phyloP scores from a whole-genome alignment of 371 early-diverging fungal species.

The Apophysomyces elegans region DNA sequence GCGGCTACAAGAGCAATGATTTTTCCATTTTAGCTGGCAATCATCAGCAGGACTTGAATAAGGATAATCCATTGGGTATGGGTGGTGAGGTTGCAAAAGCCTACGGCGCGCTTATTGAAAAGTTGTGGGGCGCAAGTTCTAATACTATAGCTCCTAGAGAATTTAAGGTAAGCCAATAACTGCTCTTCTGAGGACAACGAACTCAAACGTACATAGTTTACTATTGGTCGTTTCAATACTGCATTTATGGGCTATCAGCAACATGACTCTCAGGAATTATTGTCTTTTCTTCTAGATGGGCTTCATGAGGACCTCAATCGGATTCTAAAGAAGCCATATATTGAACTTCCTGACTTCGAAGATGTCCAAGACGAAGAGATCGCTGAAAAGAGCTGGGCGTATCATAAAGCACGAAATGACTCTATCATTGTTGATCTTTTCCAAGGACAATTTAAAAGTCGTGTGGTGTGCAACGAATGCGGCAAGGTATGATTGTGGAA shows the following conservation, averaged over 20 bases:
- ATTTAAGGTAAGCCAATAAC: slow-evolving; percentile 55
- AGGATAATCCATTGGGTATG: slow-evolving; percentile 64
- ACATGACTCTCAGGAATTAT: slow-evolving; percentile 53
- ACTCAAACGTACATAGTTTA: slow-evolving; percentile 13
- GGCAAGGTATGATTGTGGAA: slow-evolving; percentile 15
- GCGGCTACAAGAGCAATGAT: too few relatives aligned
- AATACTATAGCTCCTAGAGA: slow-evolving; percentile 63
- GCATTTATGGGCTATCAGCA: slow-evolving; percentile 60
- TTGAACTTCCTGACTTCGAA: slow-evolving; percentile 68
- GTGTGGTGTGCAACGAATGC: slow-evolving; percentile 63
- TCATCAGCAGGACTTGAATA: slow-evolving; percentile 52
- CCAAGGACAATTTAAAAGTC: slow-evolving; percentile 70
- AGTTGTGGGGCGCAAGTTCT: slow-evolving; percentile 60
- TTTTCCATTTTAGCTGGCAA: slow-evolving; percentile 28
- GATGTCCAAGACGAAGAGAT: slow-evolving; percentile 55
- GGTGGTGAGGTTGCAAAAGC: slow-evolving; percentile 66
- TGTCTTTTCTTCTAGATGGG: slow-evolving; percentile 39
- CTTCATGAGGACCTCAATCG: slow-evolving; percentile 64
- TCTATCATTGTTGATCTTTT: slow-evolving; percentile 68
- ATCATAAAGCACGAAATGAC: slow-evolving; percentile 52
- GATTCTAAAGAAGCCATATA: slow-evolving; percentile 64
- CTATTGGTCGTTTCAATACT: slow-evolving; percentile 49
- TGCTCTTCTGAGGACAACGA: neutral
- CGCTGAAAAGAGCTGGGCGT: slow-evolving; percentile 44
- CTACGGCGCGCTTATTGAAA: slow-evolving; percentile 62